These are phyloP conservation scores for Penicillium simplicissimum DNA, from an alignment of 495 filamentous ascomycete genomes.

Conservation along the genomic window DNA sequence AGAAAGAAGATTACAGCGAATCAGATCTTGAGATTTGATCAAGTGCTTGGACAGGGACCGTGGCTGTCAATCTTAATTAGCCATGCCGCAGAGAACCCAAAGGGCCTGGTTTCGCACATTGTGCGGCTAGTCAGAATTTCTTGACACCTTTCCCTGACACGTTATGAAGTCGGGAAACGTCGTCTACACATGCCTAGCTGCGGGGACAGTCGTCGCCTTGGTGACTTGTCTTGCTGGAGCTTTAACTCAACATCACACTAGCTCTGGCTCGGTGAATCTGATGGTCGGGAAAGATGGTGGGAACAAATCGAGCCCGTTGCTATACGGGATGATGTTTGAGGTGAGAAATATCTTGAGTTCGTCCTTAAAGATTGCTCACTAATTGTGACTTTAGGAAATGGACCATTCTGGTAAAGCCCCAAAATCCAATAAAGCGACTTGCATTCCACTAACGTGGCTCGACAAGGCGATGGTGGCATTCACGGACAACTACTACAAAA, in stretches of 20 bases:
- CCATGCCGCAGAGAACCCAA: not conserved
- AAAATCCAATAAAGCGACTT: not conserved
- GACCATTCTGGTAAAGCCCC: conserved; percentile 59
- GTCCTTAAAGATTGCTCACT: not conserved
- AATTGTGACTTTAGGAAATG: conserved; percentile 52
- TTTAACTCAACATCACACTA: not conserved
- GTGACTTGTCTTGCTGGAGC: not conserved
- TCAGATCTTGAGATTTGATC: not conserved
- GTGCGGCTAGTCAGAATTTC: not conserved
- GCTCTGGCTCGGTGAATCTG: conserved; percentile 13
- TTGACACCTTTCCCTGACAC: not conserved
- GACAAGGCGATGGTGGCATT: conserved; percentile 63
- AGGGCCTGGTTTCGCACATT: not conserved
- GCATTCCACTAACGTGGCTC: not conserved
- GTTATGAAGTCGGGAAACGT: conserved; percentile 8
- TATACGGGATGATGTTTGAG: conserved; percentile 65
- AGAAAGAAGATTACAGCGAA: not conserved
- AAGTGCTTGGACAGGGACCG: not conserved
- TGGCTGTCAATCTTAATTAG: not conserved
- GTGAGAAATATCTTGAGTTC: conserved; percentile 17
- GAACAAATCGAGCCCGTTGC: conserved; percentile 54
- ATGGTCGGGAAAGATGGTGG: conserved; percentile 47
- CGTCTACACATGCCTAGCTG: conserved; percentile 10
- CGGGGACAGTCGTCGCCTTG: conserved; percentile 22
- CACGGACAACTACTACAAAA: conserved; percentile 75